These are phyloP conservation scores for Elsinoe fawcettii DNA, from an alignment of 2,329 filamentous ascomycete genomes.

Conservation along the genomic window DNA sequence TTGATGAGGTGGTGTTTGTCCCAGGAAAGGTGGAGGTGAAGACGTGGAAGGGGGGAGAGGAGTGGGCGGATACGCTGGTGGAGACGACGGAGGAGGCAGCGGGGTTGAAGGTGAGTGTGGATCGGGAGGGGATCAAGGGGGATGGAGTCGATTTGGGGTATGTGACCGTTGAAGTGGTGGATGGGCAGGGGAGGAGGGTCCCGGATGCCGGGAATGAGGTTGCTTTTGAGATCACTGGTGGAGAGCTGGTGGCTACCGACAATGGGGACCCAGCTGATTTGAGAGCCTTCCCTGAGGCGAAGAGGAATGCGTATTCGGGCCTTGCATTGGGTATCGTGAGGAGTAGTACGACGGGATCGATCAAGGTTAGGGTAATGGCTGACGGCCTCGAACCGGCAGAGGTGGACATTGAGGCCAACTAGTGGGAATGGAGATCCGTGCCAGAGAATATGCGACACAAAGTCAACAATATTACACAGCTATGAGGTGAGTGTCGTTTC, in stretches of 20 bases:
- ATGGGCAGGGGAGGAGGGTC: conserved; percentile 38
- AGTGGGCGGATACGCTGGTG: conserved; percentile 40
- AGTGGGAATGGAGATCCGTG: too few relatives aligned
- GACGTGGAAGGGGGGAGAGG: conserved; percentile 40
- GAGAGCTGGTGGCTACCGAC: conserved; percentile 44
- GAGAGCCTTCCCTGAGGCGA: conserved; percentile 32
- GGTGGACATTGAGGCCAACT: neutral
- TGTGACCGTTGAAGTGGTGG: conserved; percentile 40
- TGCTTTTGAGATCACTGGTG: conserved; percentile 40
- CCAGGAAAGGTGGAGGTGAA: conserved; percentile 43
- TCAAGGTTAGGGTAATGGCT: neutral
- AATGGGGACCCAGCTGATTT: conserved; percentile 45
- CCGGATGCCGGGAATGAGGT: conserved; percentile 38
- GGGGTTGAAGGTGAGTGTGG: conserved; percentile 34
- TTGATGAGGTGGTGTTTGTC: conserved; percentile 45
- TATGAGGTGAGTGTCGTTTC: neutral
- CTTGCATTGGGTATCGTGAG: conserved; percentile 13
- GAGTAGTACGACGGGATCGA: neutral
- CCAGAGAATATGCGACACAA: neutral
- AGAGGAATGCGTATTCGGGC: conserved; percentile 16
- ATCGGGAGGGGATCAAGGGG: conserved; percentile 33
- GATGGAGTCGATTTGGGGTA: conserved; percentile 44
- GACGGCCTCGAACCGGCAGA: neutral
- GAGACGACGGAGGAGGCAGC: conserved; percentile 37
- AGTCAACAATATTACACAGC: too few relatives aligned